Conservation (phyloP, 805 yeast genomes). For the Kazachstania viticola region DNA sequence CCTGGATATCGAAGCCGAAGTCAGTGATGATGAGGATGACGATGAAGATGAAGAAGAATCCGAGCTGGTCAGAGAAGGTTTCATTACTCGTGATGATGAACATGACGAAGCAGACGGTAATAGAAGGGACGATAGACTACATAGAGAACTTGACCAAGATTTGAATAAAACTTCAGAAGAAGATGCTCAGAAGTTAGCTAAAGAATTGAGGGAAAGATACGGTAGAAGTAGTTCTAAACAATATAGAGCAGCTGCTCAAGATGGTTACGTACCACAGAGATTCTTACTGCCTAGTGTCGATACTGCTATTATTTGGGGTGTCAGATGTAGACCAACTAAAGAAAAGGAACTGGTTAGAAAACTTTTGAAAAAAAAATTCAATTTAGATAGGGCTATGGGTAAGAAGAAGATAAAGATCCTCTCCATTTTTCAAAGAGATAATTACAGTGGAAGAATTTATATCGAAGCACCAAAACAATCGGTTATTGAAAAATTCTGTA, state of each 20-base stretch:
- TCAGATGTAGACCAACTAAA: conserved; percentile 84
- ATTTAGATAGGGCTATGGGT: conserved; percentile 51
- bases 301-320: conserved; percentile 94
- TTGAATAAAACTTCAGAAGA: conserved; percentile 81
- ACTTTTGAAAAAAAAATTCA: conserved; percentile 71
- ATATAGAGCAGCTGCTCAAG: conserved; percentile 63
- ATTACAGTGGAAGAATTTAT: conserved; percentile 83
- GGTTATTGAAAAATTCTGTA: conserved; percentile 79
- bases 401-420: conserved; percentile 71
- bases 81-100: conserved; percentile 43
- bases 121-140: conserved; percentile 62
- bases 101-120: conserved; percentile 42
- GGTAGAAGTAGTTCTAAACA: conserved; percentile 74
- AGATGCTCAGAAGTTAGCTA: conserved; percentile 91
- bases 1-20: conserved; percentile 97
- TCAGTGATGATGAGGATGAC: conserved; percentile 87
- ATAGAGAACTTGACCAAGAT: conserved; percentile 82
- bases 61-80: conserved; percentile 75
- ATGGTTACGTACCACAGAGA: conserved; percentile 85
- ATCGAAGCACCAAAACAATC: conserved; percentile 90
- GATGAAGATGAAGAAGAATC: conserved; percentile 92
- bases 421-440: conserved; percentile 90
- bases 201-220: conserved; percentile 81
- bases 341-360: conserved; percentile 86
- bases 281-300: conserved; percentile 88